Evolutionary conservation across 2,329 filamentous ascomycete species (phyloP).

Genomic region (Pseudogymnoascus destructans): DNA sequence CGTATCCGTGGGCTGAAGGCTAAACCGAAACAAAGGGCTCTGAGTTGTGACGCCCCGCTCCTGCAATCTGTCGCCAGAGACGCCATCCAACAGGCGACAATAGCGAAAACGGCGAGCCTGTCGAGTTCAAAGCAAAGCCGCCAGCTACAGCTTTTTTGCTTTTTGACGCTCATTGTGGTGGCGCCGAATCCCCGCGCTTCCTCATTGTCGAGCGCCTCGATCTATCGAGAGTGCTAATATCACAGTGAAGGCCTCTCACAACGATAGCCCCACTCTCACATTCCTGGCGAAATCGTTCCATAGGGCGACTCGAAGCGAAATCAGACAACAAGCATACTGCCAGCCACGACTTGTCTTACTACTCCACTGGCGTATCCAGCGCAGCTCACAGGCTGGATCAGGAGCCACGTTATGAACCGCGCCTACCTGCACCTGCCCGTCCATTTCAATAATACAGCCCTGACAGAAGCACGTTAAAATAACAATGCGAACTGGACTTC

Average conservation of each 20-base stretch:
- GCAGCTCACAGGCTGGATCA: not conserved
- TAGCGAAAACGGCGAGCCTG: not conserved
- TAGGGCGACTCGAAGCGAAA: conserved; percentile 2
- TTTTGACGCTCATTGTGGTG: not conserved
- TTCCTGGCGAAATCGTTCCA: not conserved
- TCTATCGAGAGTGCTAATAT: not conserved
- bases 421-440: not conserved
- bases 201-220: not conserved
- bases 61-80: conserved; percentile 1
- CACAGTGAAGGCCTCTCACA: conserved; percentile 1
- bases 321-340: not conserved
- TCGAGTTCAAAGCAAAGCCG: not conserved
- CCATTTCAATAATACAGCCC: conserved; percentile 1
- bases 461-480: not conserved
- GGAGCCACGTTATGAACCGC: not conserved
- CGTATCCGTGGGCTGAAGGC: not conserved
- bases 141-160: not conserved
- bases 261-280: conserved; percentile 7
- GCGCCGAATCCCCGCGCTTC: not conserved
- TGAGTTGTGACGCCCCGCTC: not conserved
- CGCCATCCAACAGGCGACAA: not conserved
- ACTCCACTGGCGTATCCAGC: not conserved
- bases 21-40: not conserved
- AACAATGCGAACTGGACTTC: conserved; percentile 7
- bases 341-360: conserved; percentile 4